Base-by-base conservation (phyloP, 2,329 filamentous ascomycete species). In the Colletotrichum shisoi region DNA sequence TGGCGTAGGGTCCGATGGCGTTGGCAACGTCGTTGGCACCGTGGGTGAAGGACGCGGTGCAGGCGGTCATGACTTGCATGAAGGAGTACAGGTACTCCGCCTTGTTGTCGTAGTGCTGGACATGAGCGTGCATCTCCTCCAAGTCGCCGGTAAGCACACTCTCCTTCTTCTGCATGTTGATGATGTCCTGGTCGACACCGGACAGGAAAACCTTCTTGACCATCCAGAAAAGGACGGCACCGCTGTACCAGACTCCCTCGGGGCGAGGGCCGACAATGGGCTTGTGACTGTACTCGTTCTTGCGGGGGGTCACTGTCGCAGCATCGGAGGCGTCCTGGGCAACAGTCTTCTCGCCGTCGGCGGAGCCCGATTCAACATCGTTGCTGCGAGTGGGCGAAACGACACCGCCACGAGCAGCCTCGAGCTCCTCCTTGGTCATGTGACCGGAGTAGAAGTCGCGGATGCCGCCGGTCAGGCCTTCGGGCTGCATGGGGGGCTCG, bases 1-100 rank as follows among this genome's bases (percentile, higher is more conserved):
- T 84, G 2, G 88, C 85, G 73, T 85, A 89, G 1, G 87, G 88
- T 0, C 87, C 87, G 62, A 88, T 83, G 34, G 87, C 86, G 73
- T 84, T 90, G 71, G 85, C 80, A 21, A 90, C 85, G 68, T 90
- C 88, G 74, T 90, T 91, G 71, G 87, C 86, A 27, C 88, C 88
- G 77, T 91, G 87, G 2, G 85, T 84, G 69, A 90, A 89, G 3
- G 86, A 88, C 15, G 87, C 85, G 39, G 87, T 86, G 70, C 84
- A 83, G 11, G 87, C 87, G 5, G 87, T 87, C 77, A 87, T 80
- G 71, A 88, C 76, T 71, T 87, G 86, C 37, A 87, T 80, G 76
- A 86, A 88, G 6, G 83, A 85, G 76, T 85, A 89, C 56, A 86
- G 79, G 77, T 85, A 85, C 75, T 89, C 87, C 71, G 82, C 81